Base-by-base conservation (phyloP, 2,329 filamentous ascomycete species). In the Sporothrix schenckii region DNA sequence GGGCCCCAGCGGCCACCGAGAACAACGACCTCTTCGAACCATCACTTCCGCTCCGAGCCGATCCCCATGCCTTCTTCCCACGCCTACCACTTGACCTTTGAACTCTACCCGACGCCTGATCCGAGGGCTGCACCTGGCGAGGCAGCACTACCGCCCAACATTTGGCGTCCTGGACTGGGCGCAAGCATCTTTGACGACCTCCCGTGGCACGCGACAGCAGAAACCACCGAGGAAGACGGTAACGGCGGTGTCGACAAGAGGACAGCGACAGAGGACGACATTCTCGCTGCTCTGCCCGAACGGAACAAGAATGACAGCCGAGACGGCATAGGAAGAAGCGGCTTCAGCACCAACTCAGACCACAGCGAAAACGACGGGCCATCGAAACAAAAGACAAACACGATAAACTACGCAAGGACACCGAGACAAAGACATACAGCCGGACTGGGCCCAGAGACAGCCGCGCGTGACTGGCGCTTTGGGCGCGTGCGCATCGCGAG, bases 401-500 rank as follows among this genome's bases (percentile, higher is more conserved):
- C 24, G 4, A 65, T 16, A 30, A 34, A 34, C 4, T 11, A 50
- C 41, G 4, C 21, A 13, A 49, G 7, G 1, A 30, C 69, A n/a
- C 19, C 24, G 19, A 11, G 10, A 30, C 19, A 30, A 16, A 41
- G 13, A 3, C 21, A 30, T 24, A 78, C 76, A 49, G 79, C 81
- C 19, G 83, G 82, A 3, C 81, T 87, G 69, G 80, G 81, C 19
- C 83, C 83, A 1, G 78, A 81, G 71, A 83, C 80, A 56, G 87
- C 87, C 2, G 80, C 81, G 3, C 82, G 80, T 69, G 94, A 98
- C 79, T 94, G 92, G 90, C 86, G 95, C 68, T 93, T 96, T 78
- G 92, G 91, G 58, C 84, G 83, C n/a, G 86, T 98, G 68, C 87
- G 86, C 69, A 88, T 97, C 54, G 89, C 94, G 79, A 92, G 92